Percentiles rank a stretch among this genome's conserved stretches.
Conservation (phyloP, 345 rosid species). For the Alliaria petiolata region DNA sequence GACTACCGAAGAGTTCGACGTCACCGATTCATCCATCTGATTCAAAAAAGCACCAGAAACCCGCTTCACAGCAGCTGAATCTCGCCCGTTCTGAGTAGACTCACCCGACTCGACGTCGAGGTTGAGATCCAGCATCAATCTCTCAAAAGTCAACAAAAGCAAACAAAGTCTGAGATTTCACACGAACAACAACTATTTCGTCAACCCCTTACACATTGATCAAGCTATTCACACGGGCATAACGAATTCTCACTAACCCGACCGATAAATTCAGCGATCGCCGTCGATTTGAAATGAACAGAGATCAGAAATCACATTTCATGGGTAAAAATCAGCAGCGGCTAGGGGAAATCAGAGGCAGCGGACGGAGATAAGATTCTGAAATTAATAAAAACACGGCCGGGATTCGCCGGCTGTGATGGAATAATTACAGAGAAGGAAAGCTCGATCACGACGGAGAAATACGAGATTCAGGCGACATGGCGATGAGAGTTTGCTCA, state of each 20-base stretch:
- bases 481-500: slow-evolving; percentile 4
- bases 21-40: slow-evolving; percentile 70
- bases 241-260: slow-evolving; percentile 18
- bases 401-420: neutral
- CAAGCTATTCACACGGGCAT: neutral
- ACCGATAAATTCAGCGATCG: slow-evolving; percentile 21
- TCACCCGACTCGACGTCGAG: slow-evolving; percentile 52
- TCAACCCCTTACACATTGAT: slow-evolving; percentile 16
- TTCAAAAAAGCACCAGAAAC: slow-evolving; percentile 11
- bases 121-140: slow-evolving; percentile 84
- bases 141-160: slow-evolving; percentile 22
- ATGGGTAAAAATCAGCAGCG: neutral
- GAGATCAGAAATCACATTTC: slow-evolving; percentile 10
- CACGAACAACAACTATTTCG: neutral
- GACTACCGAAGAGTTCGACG: slow-evolving; percentile 84
- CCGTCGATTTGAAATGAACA: slow-evolving; percentile 13
- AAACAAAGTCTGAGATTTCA: slow-evolving; percentile 7
- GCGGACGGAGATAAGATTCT: neutral
- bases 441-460: slow-evolving; percentile 7
- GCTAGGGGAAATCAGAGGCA: neutral
- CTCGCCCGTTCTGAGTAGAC: slow-evolving; percentile 45
- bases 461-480: neutral
- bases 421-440: neutral
- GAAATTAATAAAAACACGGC: neutral
- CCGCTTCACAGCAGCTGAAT: slow-evolving; percentile 17